Evolutionary conservation across 805 yeast genomes (phyloP), one percentile per base, ranked within the genome.

Genomic region (Zygotorulaspora sp.): DNA sequence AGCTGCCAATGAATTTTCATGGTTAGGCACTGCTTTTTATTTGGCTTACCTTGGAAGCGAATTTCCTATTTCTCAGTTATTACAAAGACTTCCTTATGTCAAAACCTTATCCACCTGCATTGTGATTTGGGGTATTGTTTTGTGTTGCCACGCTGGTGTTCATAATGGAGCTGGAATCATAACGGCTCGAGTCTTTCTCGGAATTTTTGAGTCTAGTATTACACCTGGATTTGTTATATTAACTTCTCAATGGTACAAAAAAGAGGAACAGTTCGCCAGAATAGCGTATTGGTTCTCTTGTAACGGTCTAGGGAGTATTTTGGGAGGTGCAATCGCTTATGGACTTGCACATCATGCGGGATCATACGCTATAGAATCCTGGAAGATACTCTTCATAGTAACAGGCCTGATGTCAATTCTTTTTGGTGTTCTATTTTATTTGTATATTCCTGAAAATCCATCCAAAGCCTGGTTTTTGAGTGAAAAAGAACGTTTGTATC

Each of bases 61-160:
- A 46, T 58, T 72, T 35, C 52, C 54, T 11, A 51, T 51, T 7
- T 52, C 49, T 30, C 31, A 46, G 19, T 40, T 49, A 16, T 52
- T 54, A 26, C 87, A 82, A 55, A 66, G 65, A 36, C 69, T 76
- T 35, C 81, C 80, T 2, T 65, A 80, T 42, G 69, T 77, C 3
- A 77, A 74, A 45, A 58, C 76, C 4, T 64, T 72, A 18, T 2
- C 32, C 6, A 23, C 23, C 5, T 30, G 9, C n/a, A 4, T 60
- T 24, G 30, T 65, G 18, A 14, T 58, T 4, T 66, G 71, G 70
- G 69, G 68, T n/a, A 40, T 48, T 10, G 49, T 64, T 20, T 41
- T 66, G 35, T 34, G 53, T 39, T 58, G 61, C 42, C 60, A 59
- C 44, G 71, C 72, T 5, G 52, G 63, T 30, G 44, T 49, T 19